Conservation (phyloP, 768 basidiomycete genomes). For the Exidia glandulosa region DNA sequence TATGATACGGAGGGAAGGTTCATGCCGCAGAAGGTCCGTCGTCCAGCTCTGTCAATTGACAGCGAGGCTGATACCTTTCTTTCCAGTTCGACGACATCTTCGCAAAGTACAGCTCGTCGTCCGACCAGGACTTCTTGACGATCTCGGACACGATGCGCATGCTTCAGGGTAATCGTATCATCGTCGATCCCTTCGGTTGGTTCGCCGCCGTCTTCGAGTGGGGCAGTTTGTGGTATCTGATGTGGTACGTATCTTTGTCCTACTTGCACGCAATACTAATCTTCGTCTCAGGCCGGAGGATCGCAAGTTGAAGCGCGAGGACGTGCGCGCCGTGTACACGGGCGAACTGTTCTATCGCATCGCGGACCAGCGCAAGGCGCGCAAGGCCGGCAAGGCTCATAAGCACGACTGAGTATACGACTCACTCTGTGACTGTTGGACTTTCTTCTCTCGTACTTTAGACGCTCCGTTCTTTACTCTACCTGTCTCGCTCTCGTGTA, state of each 20-base stretch:
- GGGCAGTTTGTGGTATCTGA: constrained; percentile 25
- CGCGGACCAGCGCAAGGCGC: background rate
- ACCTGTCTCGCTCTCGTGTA: too few relatives aligned
- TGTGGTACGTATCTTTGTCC: constrained; percentile 12
- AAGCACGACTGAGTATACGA: too few relatives aligned
- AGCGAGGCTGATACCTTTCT: constrained; percentile 30
- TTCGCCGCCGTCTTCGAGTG: constrained; percentile 27
- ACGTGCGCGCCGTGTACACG: constrained; percentile 30
- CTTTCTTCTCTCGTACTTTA: too few relatives aligned
- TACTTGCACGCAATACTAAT: background rate
- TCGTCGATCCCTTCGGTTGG: constrained; percentile 23
- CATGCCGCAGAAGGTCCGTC: constrained; percentile 32
- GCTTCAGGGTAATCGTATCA: constrained; percentile 17
- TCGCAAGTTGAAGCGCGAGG: constrained; percentile 30
- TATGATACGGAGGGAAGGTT: constrained; percentile 12
- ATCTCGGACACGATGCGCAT: constrained; percentile 21
- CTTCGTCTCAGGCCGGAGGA: constrained; percentile 18
- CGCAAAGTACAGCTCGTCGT: constrained; percentile 20
- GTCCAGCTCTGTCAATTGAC: constrained; percentile 31
- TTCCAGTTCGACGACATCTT: constrained; percentile 35
- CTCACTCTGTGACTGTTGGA: too few relatives aligned
- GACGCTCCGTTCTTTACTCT: too few relatives aligned
- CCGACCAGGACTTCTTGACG: constrained; percentile 13
- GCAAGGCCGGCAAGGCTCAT: background rate
- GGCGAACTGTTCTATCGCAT: constrained; percentile 24